Percentiles rank a stretch among this genome's conserved stretches.
These are phyloP conservation scores for Lecanicillium sp. DNA, from an alignment of 2,329 filamentous ascomycete species.

Conservation along the genomic window DNA sequence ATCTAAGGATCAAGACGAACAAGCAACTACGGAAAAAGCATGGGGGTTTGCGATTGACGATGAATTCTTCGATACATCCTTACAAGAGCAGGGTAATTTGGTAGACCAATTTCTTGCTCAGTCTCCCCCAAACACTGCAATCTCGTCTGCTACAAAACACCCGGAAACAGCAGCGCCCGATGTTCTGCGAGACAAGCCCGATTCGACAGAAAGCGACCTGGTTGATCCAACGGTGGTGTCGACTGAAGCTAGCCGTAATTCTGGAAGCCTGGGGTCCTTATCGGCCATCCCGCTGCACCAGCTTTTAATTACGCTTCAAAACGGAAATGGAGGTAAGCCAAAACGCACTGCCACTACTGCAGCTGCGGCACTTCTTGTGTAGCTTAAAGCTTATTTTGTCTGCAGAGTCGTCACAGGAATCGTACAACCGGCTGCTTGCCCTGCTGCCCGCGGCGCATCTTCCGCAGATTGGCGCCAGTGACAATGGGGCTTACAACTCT, in stretches of 20 bases:
- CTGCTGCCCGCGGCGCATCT: not conserved
- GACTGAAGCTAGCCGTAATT: not conserved
- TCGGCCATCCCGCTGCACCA: not conserved
- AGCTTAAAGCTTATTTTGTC: not conserved
- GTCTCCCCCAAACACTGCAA: not conserved
- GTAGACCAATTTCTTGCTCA: not conserved
- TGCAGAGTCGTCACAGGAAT: constrained; percentile 1
- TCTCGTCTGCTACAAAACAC: not conserved
- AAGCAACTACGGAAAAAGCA: not conserved
- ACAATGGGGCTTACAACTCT: not conserved
- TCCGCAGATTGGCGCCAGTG: not conserved
- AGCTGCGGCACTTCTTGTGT: too few relatives aligned
- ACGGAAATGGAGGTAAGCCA: not conserved
- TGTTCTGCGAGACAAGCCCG: not conserved
- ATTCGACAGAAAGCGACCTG: not conserved
- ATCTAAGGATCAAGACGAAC: not conserved
- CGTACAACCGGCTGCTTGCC: constrained; percentile 1
- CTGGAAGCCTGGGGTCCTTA: not conserved
- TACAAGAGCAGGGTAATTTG: not conserved
- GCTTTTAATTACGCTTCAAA: constrained; percentile 1
- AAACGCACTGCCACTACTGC: too few relatives aligned
- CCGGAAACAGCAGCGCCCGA: not conserved
- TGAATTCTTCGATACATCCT: not conserved
- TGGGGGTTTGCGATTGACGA: constrained; percentile 4
- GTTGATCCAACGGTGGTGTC: too few relatives aligned